Evolutionary conservation across 2,329 filamentous ascomycete species (phyloP), one percentile per base, ranked within the genome.

Genomic region (Xylariaceae sp.): DNA sequence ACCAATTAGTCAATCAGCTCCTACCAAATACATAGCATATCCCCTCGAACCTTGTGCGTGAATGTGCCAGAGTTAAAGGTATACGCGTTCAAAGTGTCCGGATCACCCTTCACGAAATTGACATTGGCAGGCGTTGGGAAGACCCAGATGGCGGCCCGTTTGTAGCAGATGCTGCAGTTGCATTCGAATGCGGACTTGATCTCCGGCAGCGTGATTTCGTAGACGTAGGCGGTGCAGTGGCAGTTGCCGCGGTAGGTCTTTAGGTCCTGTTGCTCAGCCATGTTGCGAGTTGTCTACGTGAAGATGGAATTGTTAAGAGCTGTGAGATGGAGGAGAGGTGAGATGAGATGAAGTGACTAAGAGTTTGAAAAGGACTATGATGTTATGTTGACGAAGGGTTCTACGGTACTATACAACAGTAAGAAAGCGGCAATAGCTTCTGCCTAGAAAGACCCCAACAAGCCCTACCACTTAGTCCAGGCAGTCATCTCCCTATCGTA

Each of bases 81-180:
- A 51, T 66, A 85, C 4, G 66, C 65, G 7, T 72, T 72, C 58
- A 84, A 67, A 2, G 68, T 70, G 2, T 71, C 74, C 39, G 72
- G 64, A 62, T 67, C 69, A 39, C 81, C 82, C 67, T 80, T 80
- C 67, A 82, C 71, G 56, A 82, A 67, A n/a, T 66, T 75, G 57
- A 82, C 71, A 42, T 71, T 67, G 2, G 63, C 66, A 0, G 64
- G 62, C 3, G 68, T 66, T 5, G 72, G 68, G 39, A 74, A 58
- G 30, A 54, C 45, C 66, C 65, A 79, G 44, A 79, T 67, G 49
- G 77, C 77, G 13, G 72, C 78, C 68, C 80, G 81, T 65, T 76
- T 81, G 66, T 64, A 66, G 70, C 87, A 88, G 64, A 88, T 82
- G 73, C 84, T 88, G 74, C 88, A 90, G 72, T 87, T 86, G 73